Evolutionary conservation across 306 rosid species (phyloP), one percentile per base, ranked within the genome.

Genomic region (Quercus engelmannii): DNA sequence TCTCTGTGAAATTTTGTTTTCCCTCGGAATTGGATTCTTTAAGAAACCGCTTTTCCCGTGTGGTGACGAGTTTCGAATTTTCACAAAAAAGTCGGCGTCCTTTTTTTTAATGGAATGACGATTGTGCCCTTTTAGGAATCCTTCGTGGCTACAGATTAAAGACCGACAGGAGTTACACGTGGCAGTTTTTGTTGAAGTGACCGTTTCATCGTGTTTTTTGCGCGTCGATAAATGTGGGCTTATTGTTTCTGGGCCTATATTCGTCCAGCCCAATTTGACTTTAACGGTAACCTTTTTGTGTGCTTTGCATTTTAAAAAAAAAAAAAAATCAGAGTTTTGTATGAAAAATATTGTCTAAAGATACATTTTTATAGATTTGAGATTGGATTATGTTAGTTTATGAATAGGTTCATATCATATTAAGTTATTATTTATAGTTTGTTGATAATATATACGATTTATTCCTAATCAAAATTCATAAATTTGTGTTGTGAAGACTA

Each of bases 121-220:
- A 5, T 43, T 55, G 19, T 56, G 19, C 82, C 87, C 80, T 74
- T 25, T 25, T 0, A 6, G 8, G 1, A 28, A 56, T 38, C 7
- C 15, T 3, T 85, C 76, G 13, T 41, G 58, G 68, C 38, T 73
- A 87, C 5, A 81, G 89, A 19, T 71, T 64, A 21, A 13, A 31
- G 15, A 18, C 2, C 4, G 41, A 3, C n/a, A 1, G 43, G 38
- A 10, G 49, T 58, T 31, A 8, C 76, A 58, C 74, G 87, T 17
- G 82, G 62, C 79, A 38, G 64, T 33, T 8, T 3, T 2, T 28
- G n/a, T 8, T 28, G 15, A 13, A 31, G 64, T 23, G 65, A 55
- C 20, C 2, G 55, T 33, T 30, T 1, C 54, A 21, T 23, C 9
- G 52, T 38, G 8, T 13, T 63, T 8, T 35, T 35, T 8, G 41